These are phyloP conservation scores for Salix viminalis DNA, from an alignment of 345 rosid genomes.

Conservation along the genomic window DNA sequence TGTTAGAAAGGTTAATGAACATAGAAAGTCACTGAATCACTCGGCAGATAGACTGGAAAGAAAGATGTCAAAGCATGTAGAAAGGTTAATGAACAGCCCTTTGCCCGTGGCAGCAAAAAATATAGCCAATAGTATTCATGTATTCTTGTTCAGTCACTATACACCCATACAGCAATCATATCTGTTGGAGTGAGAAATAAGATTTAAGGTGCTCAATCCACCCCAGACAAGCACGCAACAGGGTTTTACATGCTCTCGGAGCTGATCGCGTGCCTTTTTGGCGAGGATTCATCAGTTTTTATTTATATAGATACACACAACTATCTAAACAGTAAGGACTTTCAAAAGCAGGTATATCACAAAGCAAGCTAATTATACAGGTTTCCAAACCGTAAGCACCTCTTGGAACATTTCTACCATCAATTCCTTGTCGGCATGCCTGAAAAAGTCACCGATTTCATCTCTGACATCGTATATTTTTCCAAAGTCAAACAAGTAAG, in stretches of 20 bases:
- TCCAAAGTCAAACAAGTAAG: slow-evolving; percentile 80
- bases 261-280: background rate
- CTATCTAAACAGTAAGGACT: background rate
- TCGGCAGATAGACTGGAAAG: no score
- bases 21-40: no score
- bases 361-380: slow-evolving; percentile 22
- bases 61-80: no score
- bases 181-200: background rate
- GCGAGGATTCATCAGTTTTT: background rate
- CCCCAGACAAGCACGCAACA: background rate
- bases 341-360: background rate
- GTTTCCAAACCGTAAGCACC: slow-evolving; percentile 78
- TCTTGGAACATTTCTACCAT: slow-evolving; percentile 91
- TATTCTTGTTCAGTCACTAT: background rate
- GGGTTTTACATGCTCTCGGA: background rate
- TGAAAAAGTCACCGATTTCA: slow-evolving; percentile 65
- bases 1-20: no score
- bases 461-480: slow-evolving; percentile 82
- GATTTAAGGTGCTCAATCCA: background rate
- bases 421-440: slow-evolving; percentile 74
- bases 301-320: background rate
- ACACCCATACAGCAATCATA: background rate
- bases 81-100: slow-evolving; percentile 39
- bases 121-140: no score
- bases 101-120: background rate